Evolutionary conservation across 176 grass and related monocot genomes (phyloP).

Genomic region (Themeda triandra): DNA sequence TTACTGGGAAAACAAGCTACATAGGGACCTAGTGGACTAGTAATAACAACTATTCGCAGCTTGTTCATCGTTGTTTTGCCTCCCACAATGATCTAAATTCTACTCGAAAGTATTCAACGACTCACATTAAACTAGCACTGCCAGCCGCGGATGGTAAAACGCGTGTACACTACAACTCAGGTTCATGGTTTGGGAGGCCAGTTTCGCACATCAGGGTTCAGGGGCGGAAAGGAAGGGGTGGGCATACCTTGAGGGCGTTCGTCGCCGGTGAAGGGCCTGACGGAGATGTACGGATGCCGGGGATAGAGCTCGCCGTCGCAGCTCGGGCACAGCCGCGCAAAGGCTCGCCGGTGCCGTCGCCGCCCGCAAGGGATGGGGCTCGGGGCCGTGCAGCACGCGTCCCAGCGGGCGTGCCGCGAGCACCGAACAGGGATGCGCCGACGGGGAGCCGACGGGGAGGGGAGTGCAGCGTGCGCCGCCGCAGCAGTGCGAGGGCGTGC

Average conservation of each 20-base stretch:
- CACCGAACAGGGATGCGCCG: neutral
- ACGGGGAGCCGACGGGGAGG: neutral
- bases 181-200: neutral
- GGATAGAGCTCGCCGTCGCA: neutral
- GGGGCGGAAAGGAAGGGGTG: neutral
- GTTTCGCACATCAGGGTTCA: neutral
- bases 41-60: neutral
- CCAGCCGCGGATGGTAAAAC: neutral
- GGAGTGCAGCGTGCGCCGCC: too few species aligned
- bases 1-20: constrained; percentile 25
- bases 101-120: neutral
- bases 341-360: neutral
- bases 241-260: neutral
- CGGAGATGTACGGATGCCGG: neutral
- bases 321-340: neutral
- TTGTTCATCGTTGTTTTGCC: neutral
- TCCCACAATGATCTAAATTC: too few species aligned
- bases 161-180: neutral
- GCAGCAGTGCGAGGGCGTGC: neutral
- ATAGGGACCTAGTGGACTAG: neutral
- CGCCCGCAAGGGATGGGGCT: too few species aligned
- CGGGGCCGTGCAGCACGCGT: neutral
- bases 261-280: neutral
- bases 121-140: neutral
- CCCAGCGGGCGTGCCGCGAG: neutral